Percentiles rank a stretch among this genome's conserved stretches.
Evolutionary conservation across 441 rosid genomes (phyloP).

Genomic region (Sinapis alba): DNA sequence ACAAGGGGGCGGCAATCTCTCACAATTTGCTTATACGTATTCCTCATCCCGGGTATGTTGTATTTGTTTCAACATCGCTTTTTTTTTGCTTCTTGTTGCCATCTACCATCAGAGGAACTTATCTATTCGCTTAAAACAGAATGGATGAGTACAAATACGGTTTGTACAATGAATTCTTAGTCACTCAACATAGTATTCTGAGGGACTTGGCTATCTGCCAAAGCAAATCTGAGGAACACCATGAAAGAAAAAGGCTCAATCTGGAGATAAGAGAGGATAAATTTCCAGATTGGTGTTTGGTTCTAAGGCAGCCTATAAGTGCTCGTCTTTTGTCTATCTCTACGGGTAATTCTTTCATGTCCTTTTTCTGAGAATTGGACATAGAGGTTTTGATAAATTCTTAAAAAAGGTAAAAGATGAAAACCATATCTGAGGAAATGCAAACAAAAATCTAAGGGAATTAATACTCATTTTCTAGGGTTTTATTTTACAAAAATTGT

Average conservation of each 20-base stretch:
- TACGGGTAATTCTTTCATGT: not conserved
- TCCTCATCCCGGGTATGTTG: not conserved
- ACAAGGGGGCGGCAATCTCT: too few species aligned
- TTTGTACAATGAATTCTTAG: not conserved
- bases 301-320: not conserved
- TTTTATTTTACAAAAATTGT: not conserved
- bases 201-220: not conserved
- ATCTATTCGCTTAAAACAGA: not conserved
- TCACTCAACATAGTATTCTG: not conserved
- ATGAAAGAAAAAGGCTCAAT: not conserved
- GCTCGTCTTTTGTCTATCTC: not conserved
- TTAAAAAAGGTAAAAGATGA: not conserved
- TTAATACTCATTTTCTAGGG: not conserved
- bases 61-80: not conserved
- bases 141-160: not conserved
- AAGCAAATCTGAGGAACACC: not conserved
- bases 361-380: not conserved
- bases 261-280: not conserved
- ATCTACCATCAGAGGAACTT: not conserved
- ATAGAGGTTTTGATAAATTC: not conserved
- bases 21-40: not conserved
- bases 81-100: not conserved
- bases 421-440: too few species aligned
- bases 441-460: too few species aligned
- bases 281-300: conserved; percentile 8